Evolutionary conservation across 192 early-diverging fungal species (phyloP), one percentile per base, ranked within the genome.

Genomic region (Anaeromyces robustus): DNA sequence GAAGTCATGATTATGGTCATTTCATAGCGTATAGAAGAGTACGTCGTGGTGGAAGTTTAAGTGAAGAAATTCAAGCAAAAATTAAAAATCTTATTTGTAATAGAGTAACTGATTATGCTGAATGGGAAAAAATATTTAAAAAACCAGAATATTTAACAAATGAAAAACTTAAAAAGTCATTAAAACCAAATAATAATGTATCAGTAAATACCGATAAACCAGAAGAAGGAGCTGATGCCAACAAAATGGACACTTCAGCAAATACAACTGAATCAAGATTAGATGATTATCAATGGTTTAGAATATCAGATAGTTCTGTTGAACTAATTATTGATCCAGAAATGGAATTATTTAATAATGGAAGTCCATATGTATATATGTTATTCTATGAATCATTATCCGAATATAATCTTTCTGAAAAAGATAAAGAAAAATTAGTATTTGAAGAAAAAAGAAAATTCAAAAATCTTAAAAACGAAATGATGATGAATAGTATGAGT

Each of bases 1-100:
- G 97, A 12, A 86, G 85, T 1, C 97, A 98, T 84, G 89, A 96
- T 52, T 92, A 89, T 4, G 97, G 97, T 12, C 97, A 98, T 80
- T 98, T 95, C 89, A 89, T 94, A 30, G 92, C 95, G 0, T 97
- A 96, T 83, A 89, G 96, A 29, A 52, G 39, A 80, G 87, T 68
- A 26, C 52, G 52, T 9, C 52, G 52, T 68, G 52, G 52, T n/a
- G 52, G 52, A n/a, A 68, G 52, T 68, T 68, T 68, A 68, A 68
- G 7, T 68, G 28, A 68, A 68, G 26, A 68, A 26, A n/a, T 68
- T 28, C 52, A 68, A 68, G 26, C 26, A n/a, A 2, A 68, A 68
- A 68, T 68, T n/a, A 68, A 68, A n/a, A 9, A 68, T 9, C 26
- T 68, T n/a, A 68, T 68, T 28, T 28, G 2, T n/a, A 68, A 68